Evolutionary conservation across 495 filamentous ascomycete species (phyloP).

Genomic region (Penicillium desertorum): DNA sequence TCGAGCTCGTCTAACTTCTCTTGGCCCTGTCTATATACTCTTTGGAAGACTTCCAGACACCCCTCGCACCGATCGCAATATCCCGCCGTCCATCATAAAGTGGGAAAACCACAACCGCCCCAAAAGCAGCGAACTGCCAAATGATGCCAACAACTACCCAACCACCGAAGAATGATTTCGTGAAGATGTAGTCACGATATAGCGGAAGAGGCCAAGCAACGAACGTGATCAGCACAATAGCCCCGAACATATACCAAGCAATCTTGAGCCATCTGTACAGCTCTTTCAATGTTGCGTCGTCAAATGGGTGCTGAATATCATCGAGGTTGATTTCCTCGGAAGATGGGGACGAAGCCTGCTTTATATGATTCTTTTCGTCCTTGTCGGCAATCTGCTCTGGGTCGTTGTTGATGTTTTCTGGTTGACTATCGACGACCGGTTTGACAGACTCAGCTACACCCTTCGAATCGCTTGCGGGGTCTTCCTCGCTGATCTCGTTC

Average conservation of each 20-base stretch:
- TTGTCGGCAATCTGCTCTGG: constrained; percentile 12
- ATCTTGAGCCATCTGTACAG: constrained; percentile 39
- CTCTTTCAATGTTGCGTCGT: constrained; percentile 30
- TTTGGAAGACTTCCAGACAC: constrained; percentile 27
- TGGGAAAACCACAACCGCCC: constrained; percentile 46
- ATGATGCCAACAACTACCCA: constrained; percentile 49
- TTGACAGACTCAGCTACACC: not conserved
- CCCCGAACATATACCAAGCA: constrained; percentile 40
- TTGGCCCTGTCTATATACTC: constrained; percentile 6
- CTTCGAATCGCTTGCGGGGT: not conserved
- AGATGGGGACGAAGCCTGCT: not conserved
- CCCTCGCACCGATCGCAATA: constrained; percentile 29
- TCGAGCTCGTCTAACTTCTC: not conserved
- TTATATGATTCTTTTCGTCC: not conserved
- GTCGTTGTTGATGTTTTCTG: constrained; percentile 10
- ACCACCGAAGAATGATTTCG: constrained; percentile 44
- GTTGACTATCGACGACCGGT: not conserved
- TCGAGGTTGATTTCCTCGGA: constrained; percentile 19
- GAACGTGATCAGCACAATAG: constrained; percentile 41
- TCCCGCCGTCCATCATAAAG: constrained; percentile 45
- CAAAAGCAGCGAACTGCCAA: constrained; percentile 47
- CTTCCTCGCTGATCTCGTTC: constrained; percentile 15
- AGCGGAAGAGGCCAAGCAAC: constrained; percentile 46
- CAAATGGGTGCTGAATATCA: constrained; percentile 39
- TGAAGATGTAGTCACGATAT: constrained; percentile 47